Percentiles rank a stretch among this genome's conserved stretches.
These are phyloP conservation scores for Ramalina intermedia DNA, from an alignment of 495 filamentous ascomycete genomes.

Conservation along the genomic window DNA sequence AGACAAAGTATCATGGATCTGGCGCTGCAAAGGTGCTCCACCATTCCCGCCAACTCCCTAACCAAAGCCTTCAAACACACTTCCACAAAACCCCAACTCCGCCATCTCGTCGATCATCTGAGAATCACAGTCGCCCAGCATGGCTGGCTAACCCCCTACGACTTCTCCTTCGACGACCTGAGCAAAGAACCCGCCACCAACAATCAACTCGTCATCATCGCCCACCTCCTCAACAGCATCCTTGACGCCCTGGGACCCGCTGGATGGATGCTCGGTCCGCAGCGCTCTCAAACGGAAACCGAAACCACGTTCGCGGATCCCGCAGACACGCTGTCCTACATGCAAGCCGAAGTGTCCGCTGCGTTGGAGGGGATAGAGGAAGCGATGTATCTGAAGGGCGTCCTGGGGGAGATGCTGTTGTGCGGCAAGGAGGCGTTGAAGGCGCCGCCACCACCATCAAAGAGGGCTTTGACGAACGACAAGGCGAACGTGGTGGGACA, in stretches of 20 bases:
- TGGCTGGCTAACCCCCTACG: constrained; percentile 57
- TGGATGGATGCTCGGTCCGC: constrained; percentile 58
- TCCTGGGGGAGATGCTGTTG: constrained; percentile 55
- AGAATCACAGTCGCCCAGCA: constrained; percentile 47
- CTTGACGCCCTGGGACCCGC: constrained; percentile 73
- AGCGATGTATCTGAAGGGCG: constrained; percentile 49
- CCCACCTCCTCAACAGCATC: constrained; percentile 55
- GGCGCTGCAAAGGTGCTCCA: constrained; percentile 37
- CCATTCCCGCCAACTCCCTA: constrained; percentile 40
- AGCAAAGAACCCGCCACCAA: constrained; percentile 39
- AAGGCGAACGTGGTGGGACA: constrained; percentile 16
- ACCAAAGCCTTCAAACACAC: constrained; percentile 48
- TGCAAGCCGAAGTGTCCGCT: constrained; percentile 60
- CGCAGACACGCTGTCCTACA: constrained; percentile 44
- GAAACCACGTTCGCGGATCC: constrained; percentile 32
- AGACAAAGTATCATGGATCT: neutral
- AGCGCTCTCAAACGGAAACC: constrained; percentile 30
- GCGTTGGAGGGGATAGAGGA: constrained; percentile 67
- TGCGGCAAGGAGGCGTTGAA: constrained; percentile 39
- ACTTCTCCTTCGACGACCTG: constrained; percentile 16
- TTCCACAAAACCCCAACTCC: constrained; percentile 51
- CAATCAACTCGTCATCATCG: constrained; percentile 34
- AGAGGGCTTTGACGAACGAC: constrained; percentile 5
- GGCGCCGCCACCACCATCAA: neutral
- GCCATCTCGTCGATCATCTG: constrained; percentile 61